phyloP scores from a whole-genome alignment of 2,329 filamentous ascomycete genomes.

The Herpomyces periplanetae region DNA sequence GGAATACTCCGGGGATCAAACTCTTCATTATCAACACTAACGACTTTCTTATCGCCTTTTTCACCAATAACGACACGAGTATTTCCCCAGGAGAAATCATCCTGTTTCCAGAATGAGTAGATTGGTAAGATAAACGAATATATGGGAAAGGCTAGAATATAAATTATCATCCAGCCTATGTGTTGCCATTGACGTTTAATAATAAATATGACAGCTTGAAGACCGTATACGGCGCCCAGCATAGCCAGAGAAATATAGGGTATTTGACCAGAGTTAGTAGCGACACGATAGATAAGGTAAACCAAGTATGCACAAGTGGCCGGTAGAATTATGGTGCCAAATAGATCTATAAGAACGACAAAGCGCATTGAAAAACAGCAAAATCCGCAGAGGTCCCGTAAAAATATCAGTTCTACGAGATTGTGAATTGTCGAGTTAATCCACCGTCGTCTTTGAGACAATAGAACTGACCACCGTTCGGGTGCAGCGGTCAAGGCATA shows the following conservation, averaged over 20 bases:
- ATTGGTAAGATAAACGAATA: conserved; percentile 65
- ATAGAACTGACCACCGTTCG: conserved; percentile 60
- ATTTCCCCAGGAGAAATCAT: conserved; percentile 96
- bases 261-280: conserved; percentile 27
- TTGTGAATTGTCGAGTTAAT: conserved; percentile 98
- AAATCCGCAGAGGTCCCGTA: conserved; percentile 88
- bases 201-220: conserved; percentile 84
- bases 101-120: conserved; percentile 98
- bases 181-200: conserved; percentile 94
- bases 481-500: conserved; percentile 77
- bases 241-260: conserved; percentile 60
- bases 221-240: conserved; percentile 62
- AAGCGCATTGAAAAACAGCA: conserved; percentile 97
- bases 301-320: conserved; percentile 52
- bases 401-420: conserved; percentile 47
- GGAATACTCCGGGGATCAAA: conserved; percentile 81
- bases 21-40: conserved; percentile 42
- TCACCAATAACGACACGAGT: conserved; percentile 89
- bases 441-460: conserved; percentile 95
- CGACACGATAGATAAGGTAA: conserved; percentile 48
- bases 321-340: conserved; percentile 64
- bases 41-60: conserved; percentile 55
- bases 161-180: conserved; percentile 97
- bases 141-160: conserved; percentile 71
- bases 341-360: conserved; percentile 68